Conservation (phyloP, 306 rosid genomes). For the Parietaria judaica region DNA sequence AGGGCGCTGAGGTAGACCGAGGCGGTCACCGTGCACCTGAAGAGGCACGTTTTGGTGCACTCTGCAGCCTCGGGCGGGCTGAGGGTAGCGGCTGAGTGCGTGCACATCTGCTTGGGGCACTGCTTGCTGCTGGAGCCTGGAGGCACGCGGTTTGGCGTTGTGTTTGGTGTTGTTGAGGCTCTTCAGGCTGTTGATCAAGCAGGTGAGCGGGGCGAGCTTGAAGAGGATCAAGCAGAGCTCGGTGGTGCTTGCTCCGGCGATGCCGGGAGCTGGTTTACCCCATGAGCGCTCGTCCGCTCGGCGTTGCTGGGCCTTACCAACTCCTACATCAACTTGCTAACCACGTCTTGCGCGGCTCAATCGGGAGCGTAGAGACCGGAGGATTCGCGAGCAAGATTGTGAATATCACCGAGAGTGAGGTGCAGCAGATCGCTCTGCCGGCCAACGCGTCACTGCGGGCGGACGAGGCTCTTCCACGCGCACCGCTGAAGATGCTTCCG, state of each 20-base stretch:
- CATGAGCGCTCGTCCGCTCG: slow-evolving; percentile 28
- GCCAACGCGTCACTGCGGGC: slow-evolving; percentile 68
- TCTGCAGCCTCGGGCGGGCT: slow-evolving; percentile 70
- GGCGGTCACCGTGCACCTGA: slow-evolving; percentile 38
- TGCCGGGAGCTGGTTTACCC: slow-evolving; percentile 61
- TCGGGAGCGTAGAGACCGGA: slow-evolving; percentile 57
- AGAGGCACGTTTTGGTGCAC: slow-evolving; percentile 55
- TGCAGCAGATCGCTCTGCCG: slow-evolving; percentile 65
- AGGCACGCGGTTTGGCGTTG: slow-evolving; percentile 68
- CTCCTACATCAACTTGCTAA: slow-evolving; percentile 55
- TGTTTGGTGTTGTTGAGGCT: slow-evolving; percentile 56
- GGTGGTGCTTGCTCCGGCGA: slow-evolving; percentile 71
- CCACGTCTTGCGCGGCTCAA: slow-evolving; percentile 73
- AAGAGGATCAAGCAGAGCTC: slow-evolving; percentile 73
- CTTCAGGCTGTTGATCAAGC: slow-evolving; percentile 57
- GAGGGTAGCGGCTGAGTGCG: slow-evolving; percentile 68
- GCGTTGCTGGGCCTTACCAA: slow-evolving; percentile 47
- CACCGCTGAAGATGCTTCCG: slow-evolving; percentile 45
- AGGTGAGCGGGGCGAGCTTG: slow-evolving; percentile 44
- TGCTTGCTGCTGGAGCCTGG: slow-evolving; percentile 57
- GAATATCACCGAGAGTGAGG: slow-evolving; percentile 72
- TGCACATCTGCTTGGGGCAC: slow-evolving; percentile 62
- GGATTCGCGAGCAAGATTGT: slow-evolving; percentile 58
- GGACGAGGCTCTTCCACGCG: slow-evolving; percentile 78
- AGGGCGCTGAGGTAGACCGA: slow-evolving; percentile 76